Evolutionary conservation across 2,329 filamentous ascomycete species (phyloP).

Genomic region (Lasiodiplodia sp.): DNA sequence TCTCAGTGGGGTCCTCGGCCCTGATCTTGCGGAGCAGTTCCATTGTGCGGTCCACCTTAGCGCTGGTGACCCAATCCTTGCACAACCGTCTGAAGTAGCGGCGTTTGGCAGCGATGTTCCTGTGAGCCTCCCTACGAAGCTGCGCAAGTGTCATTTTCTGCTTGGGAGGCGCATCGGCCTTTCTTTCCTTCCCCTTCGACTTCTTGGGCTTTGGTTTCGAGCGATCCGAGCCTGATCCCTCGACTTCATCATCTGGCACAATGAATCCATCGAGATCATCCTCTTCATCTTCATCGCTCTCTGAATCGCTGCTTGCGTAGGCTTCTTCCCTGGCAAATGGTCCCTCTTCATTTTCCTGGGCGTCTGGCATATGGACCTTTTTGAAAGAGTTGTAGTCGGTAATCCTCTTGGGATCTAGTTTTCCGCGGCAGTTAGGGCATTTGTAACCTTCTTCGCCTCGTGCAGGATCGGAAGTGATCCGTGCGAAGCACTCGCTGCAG

Average conservation of each 20-base stretch:
- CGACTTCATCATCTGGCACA: constrained; percentile 42
- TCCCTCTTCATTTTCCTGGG: constrained; percentile 53
- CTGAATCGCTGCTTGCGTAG: constrained; percentile 38
- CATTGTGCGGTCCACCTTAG: constrained; percentile 75
- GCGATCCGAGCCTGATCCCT: constrained; percentile 36
- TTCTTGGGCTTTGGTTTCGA: constrained; percentile 31
- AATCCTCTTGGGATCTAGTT: constrained; percentile 70
- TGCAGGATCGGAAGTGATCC: constrained; percentile 58
- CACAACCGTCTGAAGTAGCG: constrained; percentile 74
- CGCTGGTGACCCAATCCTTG: constrained; percentile 74
- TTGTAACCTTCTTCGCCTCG: constrained; percentile 65
- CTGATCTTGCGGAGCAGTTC: constrained; percentile 66
- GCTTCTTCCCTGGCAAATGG: constrained; percentile 34
- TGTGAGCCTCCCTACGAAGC: constrained; percentile 71
- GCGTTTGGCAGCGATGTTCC: constrained; percentile 69
- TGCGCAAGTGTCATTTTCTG: constrained; percentile 61
- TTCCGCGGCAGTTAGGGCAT: constrained; percentile 79
- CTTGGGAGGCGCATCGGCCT: constrained; percentile 41
- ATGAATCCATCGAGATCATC: constrained; percentile 44
- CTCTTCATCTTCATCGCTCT: constrained; percentile 45
- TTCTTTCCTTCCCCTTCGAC: constrained; percentile 33
- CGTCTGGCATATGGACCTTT: constrained; percentile 61
- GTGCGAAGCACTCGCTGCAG: constrained; percentile 77
- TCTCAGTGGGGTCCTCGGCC: constrained; percentile 64
- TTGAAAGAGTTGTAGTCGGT: constrained; percentile 79